Evolutionary conservation across 2,329 filamentous ascomycete genomes (phyloP), one percentile per base, ranked within the genome.

Genomic region (Hirsutella minnesotensis): DNA sequence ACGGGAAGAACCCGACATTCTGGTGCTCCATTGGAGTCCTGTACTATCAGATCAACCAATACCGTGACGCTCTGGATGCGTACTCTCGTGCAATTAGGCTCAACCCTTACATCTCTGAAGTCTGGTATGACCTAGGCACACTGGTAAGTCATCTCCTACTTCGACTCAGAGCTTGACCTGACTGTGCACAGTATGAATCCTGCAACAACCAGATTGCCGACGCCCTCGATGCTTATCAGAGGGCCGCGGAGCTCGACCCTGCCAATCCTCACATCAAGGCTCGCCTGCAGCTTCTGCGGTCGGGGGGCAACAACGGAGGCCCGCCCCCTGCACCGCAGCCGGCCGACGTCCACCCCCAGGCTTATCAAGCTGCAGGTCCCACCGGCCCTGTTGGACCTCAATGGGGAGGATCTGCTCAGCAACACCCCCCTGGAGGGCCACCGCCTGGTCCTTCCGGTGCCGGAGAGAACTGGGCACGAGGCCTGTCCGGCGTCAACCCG

Each of bases 11-110:
- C 61, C 92, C 92, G 16, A 96, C 92, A 2, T 98, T 96, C 70
- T 98, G 92, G 92, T 96, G 92, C 69, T 96, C 90, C 9, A 98
- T 98, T 59, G 92, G 92, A 61, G 92, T 98, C 15, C 75, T 98
- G 46, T 98, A 98, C 64, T 98, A 96, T 67, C 92, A 96, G 66
- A 98, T 98, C 70, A 98, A 96, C 65, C 92, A 98, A 68, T 98
- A 98, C 66, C 82, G 92, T 46, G 92, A 98, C 69, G 92, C 92
- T 3, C 76, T 98, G 42, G 92, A 98, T 68, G 92, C 92, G 33
- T 98, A 96, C 65, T 95, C 89, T 47, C 85, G 92, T 47, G 92
- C 92, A 38, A 98, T 96, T 55, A 83, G 92, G 44, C 67, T 98
- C 54, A 98, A 96, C 60, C 92, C 92, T 5, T 95, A 94, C 69